These are phyloP conservation scores for Laetiporus sulphureus DNA, from an alignment of 1,284 basidiomycete genomes.

Conservation along the genomic window DNA sequence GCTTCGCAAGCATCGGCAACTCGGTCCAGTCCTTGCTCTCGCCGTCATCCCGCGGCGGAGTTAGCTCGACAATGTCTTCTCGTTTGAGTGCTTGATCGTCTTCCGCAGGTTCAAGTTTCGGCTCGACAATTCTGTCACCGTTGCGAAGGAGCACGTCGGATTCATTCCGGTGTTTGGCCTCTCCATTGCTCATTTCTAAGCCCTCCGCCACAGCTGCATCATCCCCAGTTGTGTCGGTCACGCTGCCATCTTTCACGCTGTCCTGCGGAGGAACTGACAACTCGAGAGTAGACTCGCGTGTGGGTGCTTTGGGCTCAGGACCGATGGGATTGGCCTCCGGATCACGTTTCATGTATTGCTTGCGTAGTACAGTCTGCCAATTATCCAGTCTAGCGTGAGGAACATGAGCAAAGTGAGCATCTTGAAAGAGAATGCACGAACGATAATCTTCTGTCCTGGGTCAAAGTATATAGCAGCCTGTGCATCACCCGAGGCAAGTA, in stretches of 20 bases:
- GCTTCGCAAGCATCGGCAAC: constrained; percentile 62
- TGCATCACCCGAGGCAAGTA: constrained; percentile 70
- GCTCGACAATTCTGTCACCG: background rate
- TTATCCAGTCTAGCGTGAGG: constrained; percentile 48
- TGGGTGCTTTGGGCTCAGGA: constrained; percentile 33
- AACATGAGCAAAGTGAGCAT: constrained; percentile 11
- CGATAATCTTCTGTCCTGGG: constrained; percentile 77
- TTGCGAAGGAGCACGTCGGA: background rate
- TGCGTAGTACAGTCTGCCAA: constrained; percentile 69
- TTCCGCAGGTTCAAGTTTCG: constrained; percentile 11
- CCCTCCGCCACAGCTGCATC: background rate
- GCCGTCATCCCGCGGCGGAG: constrained; percentile 10
- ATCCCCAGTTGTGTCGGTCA: background rate
- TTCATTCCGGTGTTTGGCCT: background rate
- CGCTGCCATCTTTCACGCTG: constrained; percentile 6
- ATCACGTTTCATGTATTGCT: constrained; percentile 64
- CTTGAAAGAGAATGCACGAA: constrained; percentile 32
- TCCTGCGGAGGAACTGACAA: constrained; percentile 12
- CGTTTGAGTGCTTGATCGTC: constrained; percentile 12
- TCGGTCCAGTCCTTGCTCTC: constrained; percentile 60
- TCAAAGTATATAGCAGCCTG: constrained; percentile 61
- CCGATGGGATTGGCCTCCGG: constrained; percentile 68
- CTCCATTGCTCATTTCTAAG: background rate
- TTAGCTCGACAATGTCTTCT: constrained; percentile 5
- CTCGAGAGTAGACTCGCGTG: constrained; percentile 20